Percentiles rank a stretch among this genome's conserved stretches.
These are phyloP conservation scores for Fusarium hostae DNA, from an alignment of 2,329 filamentous ascomycete species.

Conservation along the genomic window DNA sequence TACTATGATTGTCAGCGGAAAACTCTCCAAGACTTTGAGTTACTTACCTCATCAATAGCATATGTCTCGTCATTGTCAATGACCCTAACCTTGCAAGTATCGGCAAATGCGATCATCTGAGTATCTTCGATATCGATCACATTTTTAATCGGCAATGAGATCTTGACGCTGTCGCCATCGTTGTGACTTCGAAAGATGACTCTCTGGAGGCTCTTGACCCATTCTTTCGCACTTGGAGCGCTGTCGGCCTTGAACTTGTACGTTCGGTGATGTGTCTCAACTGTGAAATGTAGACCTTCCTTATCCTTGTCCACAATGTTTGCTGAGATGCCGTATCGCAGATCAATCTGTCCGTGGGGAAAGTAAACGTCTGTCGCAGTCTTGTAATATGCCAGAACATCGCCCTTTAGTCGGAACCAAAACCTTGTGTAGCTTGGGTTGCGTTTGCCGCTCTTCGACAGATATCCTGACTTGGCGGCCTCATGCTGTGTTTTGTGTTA, in stretches of 20 bases:
- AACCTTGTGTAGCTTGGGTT: constrained; percentile 90
- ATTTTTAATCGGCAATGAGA: constrained; percentile 87
- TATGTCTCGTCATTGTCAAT: constrained; percentile 95
- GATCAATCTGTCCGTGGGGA: constrained; percentile 88
- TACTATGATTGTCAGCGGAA: constrained; percentile 66
- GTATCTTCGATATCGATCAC: constrained; percentile 93
- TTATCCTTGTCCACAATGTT: constrained; percentile 80
- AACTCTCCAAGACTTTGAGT: not conserved
- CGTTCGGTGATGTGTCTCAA: constrained; percentile 83
- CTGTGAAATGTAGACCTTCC: constrained; percentile 79
- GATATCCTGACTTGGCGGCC: constrained; percentile 85
- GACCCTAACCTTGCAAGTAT: constrained; percentile 92
- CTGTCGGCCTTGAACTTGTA: constrained; percentile 94
- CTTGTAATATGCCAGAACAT: constrained; percentile 89
- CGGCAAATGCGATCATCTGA: constrained; percentile 88
- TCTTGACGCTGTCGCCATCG: constrained; percentile 96
- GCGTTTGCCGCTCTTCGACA: constrained; percentile 87
- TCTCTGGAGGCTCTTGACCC: constrained; percentile 92
- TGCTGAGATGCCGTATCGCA: constrained; percentile 92
- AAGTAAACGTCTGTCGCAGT: constrained; percentile 90
- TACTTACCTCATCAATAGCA: constrained; percentile 86
- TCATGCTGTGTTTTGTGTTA: constrained; percentile 64
- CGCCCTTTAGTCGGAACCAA: constrained; percentile 93
- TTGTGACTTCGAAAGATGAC: constrained; percentile 97
- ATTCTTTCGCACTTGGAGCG: constrained; percentile 88